Evolutionary conservation across 2,329 filamentous ascomycete genomes (phyloP).

Genomic region (Colletotrichum lentis): DNA sequence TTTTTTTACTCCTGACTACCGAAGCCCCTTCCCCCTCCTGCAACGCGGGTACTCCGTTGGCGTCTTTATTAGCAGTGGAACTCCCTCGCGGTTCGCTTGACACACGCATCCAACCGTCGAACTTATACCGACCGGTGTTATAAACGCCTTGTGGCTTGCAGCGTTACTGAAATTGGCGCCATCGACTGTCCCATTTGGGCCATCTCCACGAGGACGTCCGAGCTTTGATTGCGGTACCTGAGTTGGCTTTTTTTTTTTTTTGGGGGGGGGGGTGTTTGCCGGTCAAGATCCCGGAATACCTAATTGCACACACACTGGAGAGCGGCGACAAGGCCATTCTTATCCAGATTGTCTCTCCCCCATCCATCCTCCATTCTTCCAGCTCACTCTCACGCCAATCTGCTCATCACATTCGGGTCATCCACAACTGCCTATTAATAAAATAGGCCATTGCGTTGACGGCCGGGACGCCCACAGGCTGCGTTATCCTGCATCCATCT

Average conservation of each 20-base stretch:
- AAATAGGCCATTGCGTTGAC: constrained; percentile 11
- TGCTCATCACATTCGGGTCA: constrained; percentile 1
- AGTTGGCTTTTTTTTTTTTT: neutral
- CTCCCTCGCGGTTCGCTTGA: neutral
- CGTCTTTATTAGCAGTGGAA: constrained; percentile 33
- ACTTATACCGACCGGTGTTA: constrained; percentile 14
- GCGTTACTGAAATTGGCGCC: constrained; percentile 18
- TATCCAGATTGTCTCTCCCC: neutral
- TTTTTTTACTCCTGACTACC: constrained; percentile 28
- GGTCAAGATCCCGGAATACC: constrained; percentile 4
- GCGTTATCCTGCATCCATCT: constrained; percentile 26
- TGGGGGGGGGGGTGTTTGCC: neutral
- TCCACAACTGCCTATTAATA: constrained; percentile 26
- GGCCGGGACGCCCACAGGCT: constrained; percentile 13
- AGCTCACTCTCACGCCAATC: neutral
- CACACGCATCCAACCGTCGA: constrained; percentile 5
- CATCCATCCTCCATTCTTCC: neutral
- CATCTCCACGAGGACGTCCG: constrained; percentile 31
- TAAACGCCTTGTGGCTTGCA: constrained; percentile 34
- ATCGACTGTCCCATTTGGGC: constrained; percentile 18
- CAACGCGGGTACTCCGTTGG: constrained; percentile 20
- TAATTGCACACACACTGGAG: neutral
- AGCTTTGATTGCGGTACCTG: constrained; percentile 27
- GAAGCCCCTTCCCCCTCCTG: constrained; percentile 12
- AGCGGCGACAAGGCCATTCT: constrained; percentile 1